phyloP scores from a whole-genome alignment of 2,329 filamentous ascomycete genomes.

The Dactylellina sp. region DNA sequence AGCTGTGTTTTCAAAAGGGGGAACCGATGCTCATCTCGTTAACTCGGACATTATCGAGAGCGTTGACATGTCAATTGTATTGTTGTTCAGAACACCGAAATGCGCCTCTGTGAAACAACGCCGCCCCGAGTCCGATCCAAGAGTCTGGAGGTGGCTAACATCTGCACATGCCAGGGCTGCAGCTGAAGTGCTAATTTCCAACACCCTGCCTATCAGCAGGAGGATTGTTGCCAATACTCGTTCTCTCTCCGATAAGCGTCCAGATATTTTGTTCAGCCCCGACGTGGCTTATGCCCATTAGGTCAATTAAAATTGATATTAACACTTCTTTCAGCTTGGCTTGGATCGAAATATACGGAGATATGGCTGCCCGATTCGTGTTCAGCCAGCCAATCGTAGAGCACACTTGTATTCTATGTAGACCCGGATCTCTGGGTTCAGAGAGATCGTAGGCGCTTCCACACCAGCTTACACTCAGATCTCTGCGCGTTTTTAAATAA shows the following conservation, averaged over 20 bases:
- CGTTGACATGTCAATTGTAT: constrained; percentile 37
- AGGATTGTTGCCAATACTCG: constrained; percentile 17
- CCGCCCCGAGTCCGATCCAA: too few relatives aligned
- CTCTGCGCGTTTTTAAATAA: not conserved
- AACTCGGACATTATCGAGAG: constrained; percentile 9
- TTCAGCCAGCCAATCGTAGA: constrained; percentile 20
- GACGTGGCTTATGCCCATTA: constrained; percentile 5
- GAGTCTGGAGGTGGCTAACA: constrained; percentile 6
- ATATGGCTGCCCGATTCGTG: not conserved
- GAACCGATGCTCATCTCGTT: constrained; percentile 12
- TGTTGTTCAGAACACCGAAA: constrained; percentile 23
- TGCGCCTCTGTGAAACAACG: constrained; percentile 27
- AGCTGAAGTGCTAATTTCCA: constrained; percentile 34
- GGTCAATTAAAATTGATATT: not conserved
- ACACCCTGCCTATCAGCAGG: not conserved
- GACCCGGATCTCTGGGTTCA: constrained; percentile 3
- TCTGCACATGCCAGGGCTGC: constrained; percentile 40
- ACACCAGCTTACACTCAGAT: constrained; percentile 18
- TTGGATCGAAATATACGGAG: constrained; percentile 1
- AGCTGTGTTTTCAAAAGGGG: not conserved
- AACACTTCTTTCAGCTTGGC: not conserved
- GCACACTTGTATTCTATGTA: constrained; percentile 1
- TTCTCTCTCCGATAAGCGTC: not conserved
- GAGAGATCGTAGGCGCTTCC: constrained; percentile 24
- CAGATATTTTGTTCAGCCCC: constrained; percentile 13